A percentile compares a stretch with the other conserved stretches of the same genome.
phyloP scores from a whole-genome alignment of 148 eudicot genomes.

The Amaranthus palmeri region DNA sequence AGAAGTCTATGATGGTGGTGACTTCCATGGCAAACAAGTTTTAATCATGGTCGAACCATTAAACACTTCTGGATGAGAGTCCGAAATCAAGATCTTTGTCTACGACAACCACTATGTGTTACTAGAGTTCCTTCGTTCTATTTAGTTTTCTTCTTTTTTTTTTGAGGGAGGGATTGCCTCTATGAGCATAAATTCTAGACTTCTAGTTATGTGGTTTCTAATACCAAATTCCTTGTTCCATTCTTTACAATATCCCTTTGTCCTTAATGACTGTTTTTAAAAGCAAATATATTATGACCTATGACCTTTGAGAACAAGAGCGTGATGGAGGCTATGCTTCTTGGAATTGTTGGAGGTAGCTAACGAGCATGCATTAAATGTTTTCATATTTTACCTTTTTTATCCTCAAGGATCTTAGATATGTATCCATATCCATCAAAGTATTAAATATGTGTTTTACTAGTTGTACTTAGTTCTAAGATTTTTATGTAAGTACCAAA shows the following conservation, averaged over 20 bases:
- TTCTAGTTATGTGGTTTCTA: neutral
- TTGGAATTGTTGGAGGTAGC: neutral
- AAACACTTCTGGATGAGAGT: neutral
- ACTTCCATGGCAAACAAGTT: neutral
- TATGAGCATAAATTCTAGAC: neutral
- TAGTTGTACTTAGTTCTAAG: too few species aligned
- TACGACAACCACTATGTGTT: too few species aligned
- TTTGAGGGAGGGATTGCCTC: neutral
- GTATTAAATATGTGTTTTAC: neutral
- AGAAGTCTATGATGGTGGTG: neutral
- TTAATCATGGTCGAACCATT: neutral
- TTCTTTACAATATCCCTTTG: neutral
- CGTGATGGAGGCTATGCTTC: neutral
- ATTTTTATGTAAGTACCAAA: too few species aligned
- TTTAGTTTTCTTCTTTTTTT: neutral
- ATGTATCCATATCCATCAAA: neutral
- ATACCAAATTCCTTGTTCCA: neutral
- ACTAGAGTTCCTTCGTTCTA: too few species aligned
- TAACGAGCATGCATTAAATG: neutral
- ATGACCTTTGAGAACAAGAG: neutral
- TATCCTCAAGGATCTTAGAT: neutral
- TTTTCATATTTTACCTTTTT: neutral
- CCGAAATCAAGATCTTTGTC: too few species aligned
- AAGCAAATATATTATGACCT: neutral
- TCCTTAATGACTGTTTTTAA: neutral